phyloP scores from a whole-genome alignment of 164 flowering plant species.

The Vitis amurensis region DNA sequence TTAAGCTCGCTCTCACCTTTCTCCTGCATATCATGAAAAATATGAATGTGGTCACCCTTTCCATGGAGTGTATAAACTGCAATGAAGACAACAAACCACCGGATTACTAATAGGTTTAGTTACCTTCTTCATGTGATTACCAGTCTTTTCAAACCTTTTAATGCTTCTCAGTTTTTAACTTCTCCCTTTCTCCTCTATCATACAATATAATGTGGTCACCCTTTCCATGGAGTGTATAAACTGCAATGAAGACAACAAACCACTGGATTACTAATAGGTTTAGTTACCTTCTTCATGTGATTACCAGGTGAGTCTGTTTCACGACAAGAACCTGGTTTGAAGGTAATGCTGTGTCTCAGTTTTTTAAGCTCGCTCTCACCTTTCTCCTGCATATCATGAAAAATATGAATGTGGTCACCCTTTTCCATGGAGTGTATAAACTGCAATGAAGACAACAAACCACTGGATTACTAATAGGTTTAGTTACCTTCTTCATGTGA shows the following conservation, averaged over 20 bases:
- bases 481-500: constrained; percentile 30
- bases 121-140: constrained; percentile 34
- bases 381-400: constrained; percentile 35
- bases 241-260: not conserved
- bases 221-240: no score
- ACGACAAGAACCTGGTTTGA: constrained; percentile 29
- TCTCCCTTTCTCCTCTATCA: no score
- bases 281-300: constrained; percentile 30
- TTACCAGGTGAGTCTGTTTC: constrained; percentile 25
- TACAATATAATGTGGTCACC: no score
- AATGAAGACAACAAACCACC: not conserved
- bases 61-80: not conserved
- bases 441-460: not conserved
- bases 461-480: not conserved
- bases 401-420: not conserved
- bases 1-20: constrained; percentile 30
- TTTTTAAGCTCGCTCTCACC: constrained; percentile 25
- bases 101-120: not conserved
- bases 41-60: not conserved
- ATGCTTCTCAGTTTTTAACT: no score
- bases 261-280: not conserved
- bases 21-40: constrained; percentile 34
- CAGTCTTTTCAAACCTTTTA: no score
- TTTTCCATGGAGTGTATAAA: no score
- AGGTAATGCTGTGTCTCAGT: constrained; percentile 29